Base-by-base conservation (phyloP, 495 filamentous ascomycete genomes). In the Echria macrotheca region DNA sequence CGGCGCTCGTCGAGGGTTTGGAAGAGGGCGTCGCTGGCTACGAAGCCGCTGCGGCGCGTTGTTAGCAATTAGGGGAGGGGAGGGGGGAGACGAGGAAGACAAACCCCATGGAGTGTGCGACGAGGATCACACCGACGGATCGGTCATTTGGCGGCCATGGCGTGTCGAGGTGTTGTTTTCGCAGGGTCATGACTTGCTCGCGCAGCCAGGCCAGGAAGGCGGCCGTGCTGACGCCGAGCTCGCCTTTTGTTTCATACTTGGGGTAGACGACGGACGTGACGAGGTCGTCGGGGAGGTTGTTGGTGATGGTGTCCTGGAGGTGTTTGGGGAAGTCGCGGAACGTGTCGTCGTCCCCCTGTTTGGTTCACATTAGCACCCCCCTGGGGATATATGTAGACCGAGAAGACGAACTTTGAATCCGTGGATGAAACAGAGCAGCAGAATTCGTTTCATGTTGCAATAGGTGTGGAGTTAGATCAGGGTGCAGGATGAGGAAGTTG, bases 61-160 rank as follows among this genome's bases (percentile, higher is more conserved):
- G 12, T 9, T 4, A 0, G 24, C 6, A 7, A 11, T 7, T 24
- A 8, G 23, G 2, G 3, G 9, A 15, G 12, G 9, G 29, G 22
- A 35, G 18, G 12, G 9, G 29, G 22, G 45, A 15, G 2, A 11
- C 3, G 19, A 29, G 9, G 7, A 6, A 3, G 1, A 44, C 69
- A 49, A 48, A 72, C 69, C 91, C 93, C 93, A 98, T 98, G 7
- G 85, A 91, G 63, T 98, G 93, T 17, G 91, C 91, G 14, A 95
- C 71, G 0, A 98, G 69, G 40, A 96, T 76, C 12, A 86, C 85
- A 50, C 82, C 85, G 15, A 96, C 89, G 0, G 81, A 83, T 11
- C 89, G 87, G 49, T 95, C 90, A 49, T 91, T 76, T 4, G 88
- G 93, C 6, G 91, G 93, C 31, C 86, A 91, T 17, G 87, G 81